phyloP scores from a whole-genome alignment of 768 basidiomycete species.

The Leccinum longicurvipes region DNA sequence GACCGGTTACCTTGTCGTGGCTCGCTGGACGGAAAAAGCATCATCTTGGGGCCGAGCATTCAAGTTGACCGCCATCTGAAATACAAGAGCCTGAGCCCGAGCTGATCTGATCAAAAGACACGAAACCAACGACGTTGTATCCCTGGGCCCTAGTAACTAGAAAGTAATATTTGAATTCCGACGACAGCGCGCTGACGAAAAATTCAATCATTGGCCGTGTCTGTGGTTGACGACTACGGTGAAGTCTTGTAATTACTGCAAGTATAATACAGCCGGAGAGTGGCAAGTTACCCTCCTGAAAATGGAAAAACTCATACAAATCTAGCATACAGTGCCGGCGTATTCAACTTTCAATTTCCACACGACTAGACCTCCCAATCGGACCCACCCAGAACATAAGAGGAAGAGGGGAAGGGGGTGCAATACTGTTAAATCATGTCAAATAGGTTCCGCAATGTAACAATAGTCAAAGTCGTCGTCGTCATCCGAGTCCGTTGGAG shows the following conservation, averaged over 20 bases:
- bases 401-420: neutral
- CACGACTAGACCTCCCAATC: neutral
- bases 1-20: too few species aligned
- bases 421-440: neutral
- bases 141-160: too few species aligned
- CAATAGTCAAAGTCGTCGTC: constrained; percentile 28
- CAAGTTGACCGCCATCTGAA: too few species aligned
- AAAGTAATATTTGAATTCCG: neutral
- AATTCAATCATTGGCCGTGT: too few species aligned
- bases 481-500: constrained; percentile 18
- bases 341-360: neutral
- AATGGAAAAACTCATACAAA: neutral
- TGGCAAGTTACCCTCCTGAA: neutral
- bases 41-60: too few species aligned
- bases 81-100: too few species aligned
- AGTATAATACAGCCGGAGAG: neutral
- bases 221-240: too few species aligned
- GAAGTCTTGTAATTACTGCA: neutral
- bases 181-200: neutral
- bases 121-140: too few species aligned
- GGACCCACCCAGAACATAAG: neutral
- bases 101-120: too few species aligned
- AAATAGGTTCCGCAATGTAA: constrained; percentile 10
- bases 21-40: too few species aligned
- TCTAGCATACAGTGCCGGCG: neutral